Base-by-base conservation (phyloP, 192 early-diverging fungal species). In the Coemansia sp. region DNA sequence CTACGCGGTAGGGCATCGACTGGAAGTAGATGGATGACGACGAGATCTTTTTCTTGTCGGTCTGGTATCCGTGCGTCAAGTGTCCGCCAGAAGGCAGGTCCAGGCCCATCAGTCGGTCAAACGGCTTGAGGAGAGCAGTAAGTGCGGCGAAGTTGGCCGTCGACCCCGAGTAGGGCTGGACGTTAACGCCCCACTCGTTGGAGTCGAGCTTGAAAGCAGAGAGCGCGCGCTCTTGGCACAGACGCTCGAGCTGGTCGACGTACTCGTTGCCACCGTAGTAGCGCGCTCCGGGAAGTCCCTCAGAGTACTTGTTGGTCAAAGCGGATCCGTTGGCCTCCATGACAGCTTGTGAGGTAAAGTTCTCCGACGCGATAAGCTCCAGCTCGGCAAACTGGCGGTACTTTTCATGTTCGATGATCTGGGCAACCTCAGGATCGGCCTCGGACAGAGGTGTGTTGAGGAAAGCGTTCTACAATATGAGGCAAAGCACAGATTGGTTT, bases 1-100 rank as follows among this genome's bases (percentile, higher is more conserved):
- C 89, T 33, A 98, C 93, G 78, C 96, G 95, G 88, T 99, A 99
- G 59, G 97, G 96, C 88, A 99, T 90, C 39, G 95, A 97, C 85
- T 96, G 93, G 85, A 98, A 99, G 92, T 97, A 98, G 87, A 99
- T 98, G 40, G 98, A 97, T 72, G 96, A 97, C 51, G 96, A 91
- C 35, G 97, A 98, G 74, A 99, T 93, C 94, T 98, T 99, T 90
- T 98, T 99, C 90, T 99, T 99, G 87, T 93, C 91, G 21, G 98
- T 99, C 77, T 96, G 95, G 84, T 98, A 97, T 37, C 98, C 98
- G 86, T 99, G 98, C 61, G 98, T 98, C 89, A 99, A 87, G 71
- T 98, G 97, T n/a, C 96, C 96, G 78, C 97, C 98, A 29, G 95
- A 98, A n/a, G 98, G 95, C 68, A 99, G 89, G 63, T 98, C 96